Percentiles rank a stretch among this genome's conserved stretches.
phyloP scores from a whole-genome alignment of 495 filamentous ascomycete genomes.

The Trichocladium antarcticum region DNA sequence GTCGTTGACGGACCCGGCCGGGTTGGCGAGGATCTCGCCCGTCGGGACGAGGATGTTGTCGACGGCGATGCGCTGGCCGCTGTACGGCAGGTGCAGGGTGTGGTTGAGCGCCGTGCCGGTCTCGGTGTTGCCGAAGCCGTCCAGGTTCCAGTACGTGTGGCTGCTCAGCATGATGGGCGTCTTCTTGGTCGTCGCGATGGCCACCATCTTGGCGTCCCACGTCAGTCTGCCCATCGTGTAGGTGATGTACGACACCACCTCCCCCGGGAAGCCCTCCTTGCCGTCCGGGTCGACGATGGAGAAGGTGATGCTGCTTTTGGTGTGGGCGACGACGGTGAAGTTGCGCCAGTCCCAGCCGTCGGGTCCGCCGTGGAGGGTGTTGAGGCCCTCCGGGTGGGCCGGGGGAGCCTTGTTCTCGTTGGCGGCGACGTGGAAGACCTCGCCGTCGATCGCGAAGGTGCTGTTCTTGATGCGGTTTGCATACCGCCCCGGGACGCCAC shows the following conservation, averaged over 20 bases:
- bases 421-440: slow-evolving; percentile 48
- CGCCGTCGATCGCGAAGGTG: slow-evolving; percentile 60
- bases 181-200: slow-evolving; percentile 43
- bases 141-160: slow-evolving; percentile 79
- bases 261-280: slow-evolving; percentile 67
- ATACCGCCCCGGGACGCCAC: slow-evolving; percentile 67
- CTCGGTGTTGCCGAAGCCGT: slow-evolving; percentile 57
- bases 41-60: slow-evolving; percentile 72
- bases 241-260: slow-evolving; percentile 65
- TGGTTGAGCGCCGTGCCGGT: slow-evolving; percentile 58
- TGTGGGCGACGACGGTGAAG: slow-evolving; percentile 63
- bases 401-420: slow-evolving; percentile 58
- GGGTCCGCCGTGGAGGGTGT: slow-evolving; percentile 74
- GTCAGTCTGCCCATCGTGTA: slow-evolving; percentile 46
- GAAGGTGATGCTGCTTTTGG: slow-evolving; percentile 63
- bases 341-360: slow-evolving; percentile 75
- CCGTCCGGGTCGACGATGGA: slow-evolving; percentile 60
- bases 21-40: slow-evolving; percentile 56
- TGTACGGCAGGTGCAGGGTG: slow-evolving; percentile 59
- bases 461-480: slow-evolving; percentile 83
- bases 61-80: slow-evolving; percentile 54
- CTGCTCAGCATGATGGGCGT: slow-evolving; percentile 58
- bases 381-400: slow-evolving; percentile 38
- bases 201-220: slow-evolving; percentile 47
- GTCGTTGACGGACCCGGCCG: slow-evolving; percentile 54